Base-by-base conservation (phyloP, 495 filamentous ascomycete genomes). In the Penicillium malachiteum region DNA sequence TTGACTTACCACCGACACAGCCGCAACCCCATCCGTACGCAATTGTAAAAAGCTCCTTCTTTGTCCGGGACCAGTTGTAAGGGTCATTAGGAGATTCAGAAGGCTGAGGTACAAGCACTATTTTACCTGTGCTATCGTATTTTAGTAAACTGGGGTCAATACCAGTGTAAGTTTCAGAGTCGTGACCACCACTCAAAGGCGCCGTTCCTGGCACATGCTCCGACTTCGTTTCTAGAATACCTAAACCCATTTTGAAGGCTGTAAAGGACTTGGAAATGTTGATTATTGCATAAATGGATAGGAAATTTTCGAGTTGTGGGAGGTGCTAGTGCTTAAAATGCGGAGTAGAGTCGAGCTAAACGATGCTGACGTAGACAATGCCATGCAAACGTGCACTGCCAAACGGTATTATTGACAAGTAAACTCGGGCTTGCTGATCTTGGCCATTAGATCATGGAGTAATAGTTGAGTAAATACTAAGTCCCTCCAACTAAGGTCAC, bases 201-300 rank as follows among this genome's bases (percentile, higher is more conserved):
- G 66, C 66, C 10, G 66, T 69, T 16, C 88, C 89, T 43, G 88
- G 88, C 48, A 90, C 85, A 66, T 87, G 81, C 64, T 81, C 76
- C 44, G 82, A 71, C 52, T 77, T 77, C 42, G 57, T 71, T 59
- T 86, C 80, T 58, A 44, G 18, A 13, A 44, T 44, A 2, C 41
- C 41, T 5, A 44, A 21, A 5, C 17, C 17, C 41, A 44, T 44
- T 10, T 11, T 26, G 41, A 11, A 21, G 7, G 17, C 9, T 17
- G 0, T 12, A 42, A 17, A 9, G 39, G 18, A 21, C 16, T 5
- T 1, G n/a, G n/a, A n/a, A n/a, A n/a, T n/a, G n/a, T n/a, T n/a
- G n/a, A 6, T 44, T 3, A 3, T 44, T 3, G 39, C 10, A 10
- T 4, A 12, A 44, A 12, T 26, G 41, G 16, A 1, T 14, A 6